Evolutionary conservation across 352 stramenopile species (phyloP), one percentile per base, ranked within the genome.

Genomic region (Globisporangium cystogenes): DNA sequence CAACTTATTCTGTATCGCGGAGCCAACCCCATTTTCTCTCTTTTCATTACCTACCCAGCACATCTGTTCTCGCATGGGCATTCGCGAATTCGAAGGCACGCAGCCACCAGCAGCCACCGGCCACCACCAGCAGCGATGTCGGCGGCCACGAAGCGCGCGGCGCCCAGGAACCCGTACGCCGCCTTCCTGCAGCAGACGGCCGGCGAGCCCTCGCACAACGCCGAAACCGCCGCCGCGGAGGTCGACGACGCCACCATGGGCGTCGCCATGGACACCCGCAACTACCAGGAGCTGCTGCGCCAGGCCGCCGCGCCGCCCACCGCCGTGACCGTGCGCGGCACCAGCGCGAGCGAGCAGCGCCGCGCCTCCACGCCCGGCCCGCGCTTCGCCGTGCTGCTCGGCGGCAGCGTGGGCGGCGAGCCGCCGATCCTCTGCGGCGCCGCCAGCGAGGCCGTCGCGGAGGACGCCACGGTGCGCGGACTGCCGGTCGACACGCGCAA

Each of bases 261-360:
- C 20, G 43, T 87, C 14, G 72, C 76, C 40, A 64, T 87, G 41
- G 73, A 77, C 60, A 86, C 76, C 40, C 65, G 66, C 61, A 83
- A 86, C 60, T 87, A 87, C 57, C 59, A 79, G 48, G 68, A 72
- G 57, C 50, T 87, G 37, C 59, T 87, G 29, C 55, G 68, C 36
- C 76, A 74, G 24, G 41, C 36, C 41, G 15, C 36, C 3, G 44
- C 35, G 21, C 63, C 55, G 24, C 59, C 53, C n/a, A 43, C 45
- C 3, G 59, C 64, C 0, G 56, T 43, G 12, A 56, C 53, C 16
- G 59, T 65, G 11, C 55, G 48, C 6, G 35, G 53, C 12, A 26
- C 36, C n/a, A 36, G 14, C 27, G 46, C 16, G 26, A 51, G 10
- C 59, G 48, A 31, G n/a, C 33, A 49, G 15, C 55, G 50, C 11